Percentiles rank a stretch among this genome's conserved stretches.
Evolutionary conservation across 495 filamentous ascomycete genomes (phyloP).

Genomic region (Xylaria palmicola): DNA sequence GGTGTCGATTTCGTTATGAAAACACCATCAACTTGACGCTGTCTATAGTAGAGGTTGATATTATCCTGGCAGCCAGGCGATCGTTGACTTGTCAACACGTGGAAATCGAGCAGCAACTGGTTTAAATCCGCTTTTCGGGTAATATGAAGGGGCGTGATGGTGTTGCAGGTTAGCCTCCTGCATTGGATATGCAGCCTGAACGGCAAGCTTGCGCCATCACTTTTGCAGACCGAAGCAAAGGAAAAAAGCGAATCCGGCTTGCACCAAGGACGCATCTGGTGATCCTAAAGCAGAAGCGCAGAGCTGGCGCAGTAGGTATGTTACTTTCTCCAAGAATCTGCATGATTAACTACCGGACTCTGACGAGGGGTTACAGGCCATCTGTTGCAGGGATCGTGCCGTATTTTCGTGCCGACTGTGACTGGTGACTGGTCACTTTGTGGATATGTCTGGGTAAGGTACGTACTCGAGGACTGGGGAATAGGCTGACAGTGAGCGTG

Average conservation of each 20-base stretch:
- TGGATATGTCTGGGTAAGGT: slow-evolving; percentile 8
- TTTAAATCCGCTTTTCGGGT: background rate
- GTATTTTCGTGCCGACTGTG: too few species aligned
- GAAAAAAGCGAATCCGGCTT: slow-evolving; percentile 5
- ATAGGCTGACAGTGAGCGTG: too few species aligned
- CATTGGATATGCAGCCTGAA: slow-evolving; percentile 7
- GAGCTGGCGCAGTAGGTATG: background rate
- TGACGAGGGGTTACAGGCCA: background rate
- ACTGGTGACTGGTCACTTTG: background rate
- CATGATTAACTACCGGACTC: background rate
- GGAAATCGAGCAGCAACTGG: background rate
- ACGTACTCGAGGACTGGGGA: background rate
- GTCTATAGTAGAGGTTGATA: background rate
- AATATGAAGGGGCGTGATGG: background rate
- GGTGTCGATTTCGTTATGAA: background rate
- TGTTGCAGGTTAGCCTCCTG: slow-evolving; percentile 10
- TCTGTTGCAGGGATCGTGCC: slow-evolving; percentile 1
- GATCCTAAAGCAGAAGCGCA: too few species aligned
- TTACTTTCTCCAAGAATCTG: background rate
- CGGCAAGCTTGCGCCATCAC: background rate
- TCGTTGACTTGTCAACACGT: background rate
- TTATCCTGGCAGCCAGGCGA: background rate
- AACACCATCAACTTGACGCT: background rate
- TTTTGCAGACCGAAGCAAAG: background rate
- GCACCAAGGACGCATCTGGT: background rate